Percentiles rank a stretch among this genome's conserved stretches.
These are phyloP conservation scores for Rhodomyrtus psidioides DNA, from an alignment of 441 rosid species.

Conservation along the genomic window DNA sequence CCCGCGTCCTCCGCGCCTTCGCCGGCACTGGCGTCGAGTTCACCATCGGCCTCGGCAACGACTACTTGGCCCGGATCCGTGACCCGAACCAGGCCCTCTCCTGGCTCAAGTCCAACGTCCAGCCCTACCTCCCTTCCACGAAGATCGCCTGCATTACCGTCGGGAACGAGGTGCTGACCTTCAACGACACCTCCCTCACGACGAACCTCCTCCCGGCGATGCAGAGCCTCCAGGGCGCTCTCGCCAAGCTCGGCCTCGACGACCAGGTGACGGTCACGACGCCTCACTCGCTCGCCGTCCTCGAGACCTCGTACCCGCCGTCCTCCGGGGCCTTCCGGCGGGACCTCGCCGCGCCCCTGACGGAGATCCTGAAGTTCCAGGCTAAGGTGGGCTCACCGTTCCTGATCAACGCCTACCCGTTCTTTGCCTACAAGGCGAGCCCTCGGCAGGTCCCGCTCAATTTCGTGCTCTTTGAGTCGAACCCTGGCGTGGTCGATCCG, in stretches of 20 bases:
- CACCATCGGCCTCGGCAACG: slow-evolving; percentile 80
- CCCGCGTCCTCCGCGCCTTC: slow-evolving; percentile 67
- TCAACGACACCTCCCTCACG: slow-evolving; percentile 56
- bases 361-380: slow-evolving; percentile 59
- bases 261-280: slow-evolving; percentile 69
- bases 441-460: slow-evolving; percentile 74
- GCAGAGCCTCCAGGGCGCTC: slow-evolving; percentile 66
- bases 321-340: slow-evolving; percentile 71
- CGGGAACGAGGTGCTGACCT: slow-evolving; percentile 80
- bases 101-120: slow-evolving; percentile 73
- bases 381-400: slow-evolving; percentile 63
- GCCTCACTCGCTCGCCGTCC: slow-evolving; percentile 77
- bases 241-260: slow-evolving; percentile 51
- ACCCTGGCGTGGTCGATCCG: slow-evolving; percentile 63
- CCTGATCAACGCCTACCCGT: slow-evolving; percentile 84
- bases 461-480: slow-evolving; percentile 71
- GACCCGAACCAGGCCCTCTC: slow-evolving; percentile 48
- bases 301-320: slow-evolving; percentile 77
- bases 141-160: slow-evolving; percentile 70
- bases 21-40: slow-evolving; percentile 69
- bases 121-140: slow-evolving; percentile 61
- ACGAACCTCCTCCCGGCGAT: slow-evolving; percentile 65
- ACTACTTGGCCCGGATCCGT: slow-evolving; percentile 45
- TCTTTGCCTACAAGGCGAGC: slow-evolving; percentile 76
- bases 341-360: slow-evolving; percentile 42